Evolutionary conservation across 208 protist species (phyloP).

Genomic region (Acanthamoeba royreba): DNA sequence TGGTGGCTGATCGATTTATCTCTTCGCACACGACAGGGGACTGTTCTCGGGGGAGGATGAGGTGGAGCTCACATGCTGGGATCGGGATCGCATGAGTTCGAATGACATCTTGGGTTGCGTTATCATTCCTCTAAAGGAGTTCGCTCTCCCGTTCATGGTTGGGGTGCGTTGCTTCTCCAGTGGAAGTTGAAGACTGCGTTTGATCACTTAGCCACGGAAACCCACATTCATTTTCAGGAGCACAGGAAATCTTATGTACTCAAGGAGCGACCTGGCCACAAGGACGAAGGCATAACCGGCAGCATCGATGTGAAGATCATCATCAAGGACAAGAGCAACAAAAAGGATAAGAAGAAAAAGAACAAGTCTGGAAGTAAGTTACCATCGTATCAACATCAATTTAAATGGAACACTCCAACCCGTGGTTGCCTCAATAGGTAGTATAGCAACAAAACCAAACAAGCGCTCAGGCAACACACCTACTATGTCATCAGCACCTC

Average conservation of each 20-base stretch:
- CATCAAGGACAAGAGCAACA: not conserved
- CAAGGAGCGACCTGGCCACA: not conserved
- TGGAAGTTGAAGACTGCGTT: not conserved
- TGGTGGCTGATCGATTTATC: not conserved
- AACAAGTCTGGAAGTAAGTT: no score
- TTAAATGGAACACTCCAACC: not conserved
- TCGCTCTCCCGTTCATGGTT: constrained; percentile 3
- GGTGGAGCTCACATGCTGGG: not conserved
- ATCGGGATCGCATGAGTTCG: not conserved
- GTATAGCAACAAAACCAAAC: no score
- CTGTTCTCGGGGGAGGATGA: not conserved
- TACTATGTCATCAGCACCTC: no score
- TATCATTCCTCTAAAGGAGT: not conserved
- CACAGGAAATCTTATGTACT: not conserved
- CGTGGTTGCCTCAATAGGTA: not conserved
- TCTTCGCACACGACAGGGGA: not conserved
- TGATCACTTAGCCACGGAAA: no score
- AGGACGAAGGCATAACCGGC: constrained; percentile 2
- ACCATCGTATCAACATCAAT: not conserved
- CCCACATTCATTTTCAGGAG: not conserved
- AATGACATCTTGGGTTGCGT: not conserved
- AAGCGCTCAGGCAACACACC: no score
- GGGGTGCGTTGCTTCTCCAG: not conserved
- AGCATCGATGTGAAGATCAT: not conserved
- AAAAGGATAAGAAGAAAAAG: not conserved